phyloP scores from a whole-genome alignment of 2,329 filamentous ascomycete species.

The Xylariales sp. region DNA sequence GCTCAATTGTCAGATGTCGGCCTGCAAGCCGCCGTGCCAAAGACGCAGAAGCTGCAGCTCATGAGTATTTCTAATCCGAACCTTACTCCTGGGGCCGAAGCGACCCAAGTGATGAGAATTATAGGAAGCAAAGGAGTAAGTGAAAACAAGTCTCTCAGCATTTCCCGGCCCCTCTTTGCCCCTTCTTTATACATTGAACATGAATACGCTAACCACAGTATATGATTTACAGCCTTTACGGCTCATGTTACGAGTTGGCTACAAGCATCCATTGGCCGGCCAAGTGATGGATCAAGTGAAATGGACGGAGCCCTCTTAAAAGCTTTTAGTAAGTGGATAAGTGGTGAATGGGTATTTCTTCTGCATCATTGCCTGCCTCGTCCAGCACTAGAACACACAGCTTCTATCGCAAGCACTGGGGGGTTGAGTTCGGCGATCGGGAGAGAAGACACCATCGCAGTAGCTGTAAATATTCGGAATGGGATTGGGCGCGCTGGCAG shows the following conservation, averaged over 20 bases:
- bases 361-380: neutral
- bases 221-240: slow-evolving; percentile 74
- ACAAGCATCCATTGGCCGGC: slow-evolving; percentile 75
- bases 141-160: slow-evolving; percentile 61
- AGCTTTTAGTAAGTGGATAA: slow-evolving; percentile 30
- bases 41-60: slow-evolving; percentile 92
- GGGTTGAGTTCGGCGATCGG: neutral
- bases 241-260: slow-evolving; percentile 86
- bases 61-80: slow-evolving; percentile 88
- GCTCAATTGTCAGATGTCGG: slow-evolving; percentile 78
- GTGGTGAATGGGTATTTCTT: neutral
- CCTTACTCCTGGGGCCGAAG: slow-evolving; percentile 80
- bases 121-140: slow-evolving; percentile 88
- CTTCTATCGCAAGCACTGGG: neutral
- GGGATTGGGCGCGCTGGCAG: slow-evolving; percentile 14
- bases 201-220: slow-evolving; percentile 22
- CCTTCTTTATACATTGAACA: neutral
- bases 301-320: slow-evolving; percentile 81
- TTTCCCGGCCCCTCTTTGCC: neutral
- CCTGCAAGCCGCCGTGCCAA: slow-evolving; percentile 94
- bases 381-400: neutral
- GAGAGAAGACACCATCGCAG: neutral
- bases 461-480: slow-evolving; percentile 19
- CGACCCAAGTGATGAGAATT: slow-evolving; percentile 91
- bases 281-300: slow-evolving; percentile 92